A percentile compares a stretch with the other conserved stretches of the same genome.
Evolutionary conservation across 306 rosid genomes (phyloP).

Genomic region (Mimosa bimucronata): DNA sequence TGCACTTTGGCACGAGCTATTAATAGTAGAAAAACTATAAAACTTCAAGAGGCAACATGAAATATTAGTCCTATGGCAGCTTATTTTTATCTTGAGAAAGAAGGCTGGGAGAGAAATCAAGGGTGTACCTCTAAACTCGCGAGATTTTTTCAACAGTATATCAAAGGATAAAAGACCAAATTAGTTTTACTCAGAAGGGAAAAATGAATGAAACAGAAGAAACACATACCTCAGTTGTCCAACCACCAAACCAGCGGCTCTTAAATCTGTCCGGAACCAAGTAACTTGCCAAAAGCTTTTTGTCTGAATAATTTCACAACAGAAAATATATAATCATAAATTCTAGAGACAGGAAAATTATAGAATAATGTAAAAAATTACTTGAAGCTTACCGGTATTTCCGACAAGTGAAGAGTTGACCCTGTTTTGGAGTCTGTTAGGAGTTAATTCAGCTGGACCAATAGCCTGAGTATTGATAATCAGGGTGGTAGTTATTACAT

Average conservation of each 20-base stretch:
- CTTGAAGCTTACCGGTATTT: conserved; percentile 49
- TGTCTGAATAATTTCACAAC: conserved; percentile 40
- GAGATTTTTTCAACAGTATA: conserved; percentile 11
- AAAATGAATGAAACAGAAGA: conserved; percentile 24
- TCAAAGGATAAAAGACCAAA: conserved; percentile 4
- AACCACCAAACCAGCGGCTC: conserved; percentile 90
- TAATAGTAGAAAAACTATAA: neutral
- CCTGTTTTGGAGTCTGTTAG: conserved; percentile 36
- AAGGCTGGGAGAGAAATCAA: conserved; percentile 15
- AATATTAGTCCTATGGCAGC: neutral
- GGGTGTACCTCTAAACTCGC: conserved; percentile 1
- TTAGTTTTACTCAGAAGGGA: conserved; percentile 22
- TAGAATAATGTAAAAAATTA: conserved; percentile 25
- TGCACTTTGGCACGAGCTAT: neutral
- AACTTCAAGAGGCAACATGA: neutral
- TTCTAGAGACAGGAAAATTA: conserved; percentile 16
- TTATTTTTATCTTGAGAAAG: conserved; percentile 9
- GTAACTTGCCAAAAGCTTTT: conserved; percentile 39
- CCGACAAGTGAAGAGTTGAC: conserved; percentile 30
- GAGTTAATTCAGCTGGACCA: conserved; percentile 39
- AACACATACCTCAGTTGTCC: conserved; percentile 66
- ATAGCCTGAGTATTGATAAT: conserved; percentile 58
- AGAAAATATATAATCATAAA: conserved; percentile 28
- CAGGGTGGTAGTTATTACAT: conserved; percentile 24
- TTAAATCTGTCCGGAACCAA: conserved; percentile 56